Conservation (phyloP, 1,284 basidiomycete species). For the Trichosporon faecale region DNA sequence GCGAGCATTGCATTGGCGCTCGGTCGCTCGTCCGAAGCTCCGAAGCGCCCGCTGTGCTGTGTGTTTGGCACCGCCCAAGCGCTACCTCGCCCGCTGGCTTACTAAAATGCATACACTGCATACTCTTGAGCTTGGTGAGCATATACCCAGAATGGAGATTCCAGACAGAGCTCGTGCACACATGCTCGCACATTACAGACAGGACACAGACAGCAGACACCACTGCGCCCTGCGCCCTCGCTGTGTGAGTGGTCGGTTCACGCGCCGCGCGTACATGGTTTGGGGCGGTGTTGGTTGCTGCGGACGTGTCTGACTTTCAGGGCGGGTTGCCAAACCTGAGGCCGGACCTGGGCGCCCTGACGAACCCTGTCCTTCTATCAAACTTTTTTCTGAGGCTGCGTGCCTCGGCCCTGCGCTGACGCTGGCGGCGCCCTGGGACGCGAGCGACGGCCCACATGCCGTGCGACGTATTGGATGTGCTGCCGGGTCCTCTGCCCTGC, state of each 20-base stretch:
- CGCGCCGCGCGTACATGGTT: constrained; percentile 1
- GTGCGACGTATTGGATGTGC: neutral
- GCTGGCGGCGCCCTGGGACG: too few species aligned
- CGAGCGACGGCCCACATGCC: neutral
- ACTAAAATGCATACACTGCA: neutral
- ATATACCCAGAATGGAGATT: neutral
- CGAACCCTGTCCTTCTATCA: neutral
- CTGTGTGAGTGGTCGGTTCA: neutral
- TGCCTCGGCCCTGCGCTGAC: too few species aligned
- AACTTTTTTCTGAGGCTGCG: neutral
- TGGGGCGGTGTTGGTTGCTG: constrained; percentile 3
- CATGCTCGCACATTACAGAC: too few species aligned
- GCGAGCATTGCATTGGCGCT: neutral
- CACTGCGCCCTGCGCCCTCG: too few species aligned
- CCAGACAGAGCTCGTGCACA: too few species aligned
- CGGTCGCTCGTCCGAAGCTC: neutral
- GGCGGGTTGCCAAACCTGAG: neutral
- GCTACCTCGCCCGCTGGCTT: neutral
- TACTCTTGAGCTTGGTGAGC: neutral
- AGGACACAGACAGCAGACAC: neutral
- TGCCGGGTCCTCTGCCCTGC: neutral
- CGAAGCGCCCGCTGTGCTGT: neutral
- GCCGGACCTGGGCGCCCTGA: neutral
- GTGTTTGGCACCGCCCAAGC: neutral
- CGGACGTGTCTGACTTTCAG: constrained; percentile 12